Conservation (phyloP, 2,329 filamentous ascomycete genomes). For the Arthrobotrys sphaeroides region DNA sequence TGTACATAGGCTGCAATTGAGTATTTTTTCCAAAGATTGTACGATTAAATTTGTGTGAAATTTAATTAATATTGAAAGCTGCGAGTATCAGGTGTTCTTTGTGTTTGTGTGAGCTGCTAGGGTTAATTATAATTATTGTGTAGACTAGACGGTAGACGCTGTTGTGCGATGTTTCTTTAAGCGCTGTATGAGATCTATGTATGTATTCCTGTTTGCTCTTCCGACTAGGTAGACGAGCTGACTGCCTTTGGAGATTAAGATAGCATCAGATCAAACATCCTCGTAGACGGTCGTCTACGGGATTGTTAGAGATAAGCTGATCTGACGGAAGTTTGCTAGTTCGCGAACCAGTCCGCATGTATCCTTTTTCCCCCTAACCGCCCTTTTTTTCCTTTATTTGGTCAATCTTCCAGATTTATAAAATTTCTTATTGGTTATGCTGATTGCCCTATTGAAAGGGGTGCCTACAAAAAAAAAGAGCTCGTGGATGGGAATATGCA, state of each 20-base stretch:
- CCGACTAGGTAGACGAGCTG: slow-evolving; percentile 11
- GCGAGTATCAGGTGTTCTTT: not conserved
- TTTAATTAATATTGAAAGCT: not conserved
- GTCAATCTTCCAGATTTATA: not conserved
- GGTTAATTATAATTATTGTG: no score
- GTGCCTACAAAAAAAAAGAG: slow-evolving; percentile 9
- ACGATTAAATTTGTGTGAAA: not conserved
- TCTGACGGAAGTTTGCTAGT: not conserved
- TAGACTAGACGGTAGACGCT: slow-evolving; percentile 1
- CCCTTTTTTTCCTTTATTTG: not conserved
- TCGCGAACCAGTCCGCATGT: not conserved
- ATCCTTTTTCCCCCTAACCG: slow-evolving; percentile 10
- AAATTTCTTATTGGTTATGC: not conserved
- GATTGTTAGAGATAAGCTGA: slow-evolving; percentile 21
- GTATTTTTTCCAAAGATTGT: not conserved
- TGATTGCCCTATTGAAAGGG: not conserved
- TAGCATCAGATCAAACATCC: slow-evolving; percentile 4
- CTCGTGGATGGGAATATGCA: slow-evolving; percentile 32
- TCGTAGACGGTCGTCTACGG: not conserved
- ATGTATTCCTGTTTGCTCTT: slow-evolving; percentile 2
- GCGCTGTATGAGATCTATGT: not conserved
- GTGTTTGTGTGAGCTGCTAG: no score
- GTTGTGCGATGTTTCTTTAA: slow-evolving; percentile 19
- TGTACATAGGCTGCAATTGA: not conserved
- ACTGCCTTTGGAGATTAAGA: not conserved